Evolutionary conservation across 805 yeast species (phyloP).

Genomic region (Priceomyces carsonii): DNA sequence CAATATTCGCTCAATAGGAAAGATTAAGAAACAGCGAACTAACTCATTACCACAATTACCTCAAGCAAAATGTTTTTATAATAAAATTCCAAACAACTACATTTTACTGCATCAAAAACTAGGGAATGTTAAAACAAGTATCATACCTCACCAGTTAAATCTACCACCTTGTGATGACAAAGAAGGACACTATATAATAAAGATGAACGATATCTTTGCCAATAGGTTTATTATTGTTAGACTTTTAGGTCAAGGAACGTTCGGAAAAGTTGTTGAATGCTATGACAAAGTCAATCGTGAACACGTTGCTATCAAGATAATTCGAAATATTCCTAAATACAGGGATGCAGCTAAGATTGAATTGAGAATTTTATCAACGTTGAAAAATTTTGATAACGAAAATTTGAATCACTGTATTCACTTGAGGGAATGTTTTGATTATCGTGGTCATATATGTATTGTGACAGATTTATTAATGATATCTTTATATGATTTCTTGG

Average conservation of each 20-base stretch:
- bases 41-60: slow-evolving; percentile 47
- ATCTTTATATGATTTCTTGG: slow-evolving; percentile 87
- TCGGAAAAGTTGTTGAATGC: slow-evolving; percentile 88
- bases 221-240: slow-evolving; percentile 68
- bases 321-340: slow-evolving; percentile 88
- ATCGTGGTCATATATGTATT: slow-evolving; percentile 88
- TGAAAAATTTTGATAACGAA: slow-evolving; percentile 68
- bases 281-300: slow-evolving; percentile 60
- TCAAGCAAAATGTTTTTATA: slow-evolving; percentile 43
- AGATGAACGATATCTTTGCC: slow-evolving; percentile 63
- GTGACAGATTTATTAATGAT: slow-evolving; percentile 86
- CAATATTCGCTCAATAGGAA: not conserved
- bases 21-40: slow-evolving; percentile 39
- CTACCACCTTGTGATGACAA: slow-evolving; percentile 57
- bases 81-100: slow-evolving; percentile 37
- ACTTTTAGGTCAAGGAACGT: slow-evolving; percentile 88
- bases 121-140: slow-evolving; percentile 39
- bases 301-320: slow-evolving; percentile 87
- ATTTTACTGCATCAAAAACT: slow-evolving; percentile 38
- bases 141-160: slow-evolving; percentile 36
- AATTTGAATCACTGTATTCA: slow-evolving; percentile 80
- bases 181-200: slow-evolving; percentile 73
- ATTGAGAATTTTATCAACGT: slow-evolving; percentile 73
- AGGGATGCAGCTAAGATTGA: slow-evolving; percentile 95
- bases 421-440: slow-evolving; percentile 87